Evolutionary conservation across 1,139 yeast species (phyloP), one percentile per base, ranked within the genome.

Genomic region (Diutina neorugosa): DNA sequence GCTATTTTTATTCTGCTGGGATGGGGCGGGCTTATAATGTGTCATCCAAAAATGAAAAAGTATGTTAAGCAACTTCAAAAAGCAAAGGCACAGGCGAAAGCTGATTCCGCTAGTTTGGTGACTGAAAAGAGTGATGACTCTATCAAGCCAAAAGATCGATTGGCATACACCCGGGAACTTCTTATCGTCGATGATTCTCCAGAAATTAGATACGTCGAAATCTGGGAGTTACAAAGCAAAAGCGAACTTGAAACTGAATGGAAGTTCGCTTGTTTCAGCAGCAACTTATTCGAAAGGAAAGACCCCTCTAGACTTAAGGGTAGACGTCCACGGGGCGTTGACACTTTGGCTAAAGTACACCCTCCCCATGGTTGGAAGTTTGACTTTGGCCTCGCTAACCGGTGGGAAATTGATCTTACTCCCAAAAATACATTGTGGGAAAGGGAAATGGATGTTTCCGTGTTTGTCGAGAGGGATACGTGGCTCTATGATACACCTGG

Each of bases 361-460:
- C 84, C 96, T 0, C 96, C 96, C 0, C 67, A 68, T 14, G 84
- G 81, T 14, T 90, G 97, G 97, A 73, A 74, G 56, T 90, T 83
- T 65, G 84, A 80, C 55, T 61, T 69, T 60, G 74, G 72, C 4
- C 69, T 68, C 27, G 80, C 80, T 43, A 73, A 76, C 49, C 72
- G 73, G n/a, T 90, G 97, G 97, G 68, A 67, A 51, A 69, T 83
- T 11, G 96, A 88, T 61, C 60, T 62, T 11, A 63, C 77, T 27
- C 81, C 86, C 0, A 60, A 59, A 1, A 61, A 62, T 1, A 87
- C 94, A 82, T 71, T 82, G 4, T 57, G 61, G 0, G 78, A 74
- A 41, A 69, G 86, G 51, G 74, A 57, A 54, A 43, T 52, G 47
- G 51, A 55, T 52, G 8, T 59, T 61, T 51, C 68, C 44, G 54